A percentile compares a stretch with the other conserved stretches of the same genome.
These are phyloP conservation scores for Dioscorea alata DNA, from an alignment of 106 monocot genomes.

Conservation along the genomic window DNA sequence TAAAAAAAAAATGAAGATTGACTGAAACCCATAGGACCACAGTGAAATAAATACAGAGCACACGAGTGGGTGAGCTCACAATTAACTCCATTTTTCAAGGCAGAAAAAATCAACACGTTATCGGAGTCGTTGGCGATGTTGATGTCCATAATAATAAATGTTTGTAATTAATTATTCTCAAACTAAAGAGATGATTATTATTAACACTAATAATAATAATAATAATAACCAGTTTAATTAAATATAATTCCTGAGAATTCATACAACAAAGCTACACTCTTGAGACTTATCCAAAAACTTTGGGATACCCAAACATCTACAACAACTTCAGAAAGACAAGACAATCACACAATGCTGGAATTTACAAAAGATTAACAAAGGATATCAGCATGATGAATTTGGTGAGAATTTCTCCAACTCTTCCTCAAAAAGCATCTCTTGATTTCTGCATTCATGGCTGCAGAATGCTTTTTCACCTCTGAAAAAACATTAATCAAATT, in stretches of 20 bases:
- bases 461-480: conserved; percentile 9
- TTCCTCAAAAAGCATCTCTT: conserved; percentile 1
- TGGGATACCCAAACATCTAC: not conserved
- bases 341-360: not conserved
- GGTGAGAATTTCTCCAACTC: not conserved
- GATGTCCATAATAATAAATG: not conserved
- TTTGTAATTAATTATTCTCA: not conserved
- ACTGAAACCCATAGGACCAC: too few relatives aligned
- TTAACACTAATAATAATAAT: too few relatives aligned
- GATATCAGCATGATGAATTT: not conserved
- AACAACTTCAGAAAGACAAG: not conserved
- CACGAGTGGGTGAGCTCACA: conserved; percentile 3
- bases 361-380: not conserved
- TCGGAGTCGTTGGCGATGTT: too few relatives aligned
- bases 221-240: too few relatives aligned
- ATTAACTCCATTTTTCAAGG: not conserved
- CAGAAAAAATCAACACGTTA: not conserved
- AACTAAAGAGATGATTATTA: not conserved
- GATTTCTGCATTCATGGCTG: not conserved
- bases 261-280: not conserved
- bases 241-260: not conserved
- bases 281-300: not conserved
- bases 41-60: not conserved
- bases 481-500: not conserved
- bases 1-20: too few relatives aligned